Evolutionary conservation across 495 filamentous ascomycete species (phyloP).

Genomic region (Podospora pseudopauciseta): DNA sequence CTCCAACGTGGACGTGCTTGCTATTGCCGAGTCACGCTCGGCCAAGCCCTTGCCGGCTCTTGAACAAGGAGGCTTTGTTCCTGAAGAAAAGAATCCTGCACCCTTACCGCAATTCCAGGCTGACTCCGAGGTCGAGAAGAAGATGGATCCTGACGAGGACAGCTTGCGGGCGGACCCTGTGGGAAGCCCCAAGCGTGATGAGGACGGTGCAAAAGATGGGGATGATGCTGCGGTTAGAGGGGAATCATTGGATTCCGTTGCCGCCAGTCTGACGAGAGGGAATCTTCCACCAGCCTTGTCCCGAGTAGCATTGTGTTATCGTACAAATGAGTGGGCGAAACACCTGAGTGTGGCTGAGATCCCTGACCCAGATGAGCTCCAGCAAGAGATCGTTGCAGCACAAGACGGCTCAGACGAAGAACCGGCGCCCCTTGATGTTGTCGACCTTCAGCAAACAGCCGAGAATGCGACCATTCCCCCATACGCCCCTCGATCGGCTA

Average conservation of each 20-base stretch:
- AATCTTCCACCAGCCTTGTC: conserved; percentile 58
- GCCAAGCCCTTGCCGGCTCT: neutral
- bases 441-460: conserved; percentile 67
- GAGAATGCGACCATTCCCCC: conserved; percentile 45
- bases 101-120: neutral
- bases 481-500: conserved; percentile 33
- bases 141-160: neutral
- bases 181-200: neutral
- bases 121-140: neutral
- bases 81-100: neutral
- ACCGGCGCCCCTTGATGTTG: conserved; percentile 59
- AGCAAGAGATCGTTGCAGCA: conserved; percentile 26
- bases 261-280: conserved; percentile 44
- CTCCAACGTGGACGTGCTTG: neutral
- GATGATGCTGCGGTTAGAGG: conserved; percentile 25
- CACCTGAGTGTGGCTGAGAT: conserved; percentile 74
- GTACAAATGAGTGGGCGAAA: conserved; percentile 97
- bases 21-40: neutral
- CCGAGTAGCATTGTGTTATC: conserved; percentile 71
- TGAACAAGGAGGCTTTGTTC: neutral
- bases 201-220: neutral
- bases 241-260: conserved; percentile 39
- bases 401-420: conserved; percentile 41
- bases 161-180: neutral
- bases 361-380: conserved; percentile 65